phyloP scores from a whole-genome alignment of 148 eudicot species.

The Rhododendron mucronatum region DNA sequence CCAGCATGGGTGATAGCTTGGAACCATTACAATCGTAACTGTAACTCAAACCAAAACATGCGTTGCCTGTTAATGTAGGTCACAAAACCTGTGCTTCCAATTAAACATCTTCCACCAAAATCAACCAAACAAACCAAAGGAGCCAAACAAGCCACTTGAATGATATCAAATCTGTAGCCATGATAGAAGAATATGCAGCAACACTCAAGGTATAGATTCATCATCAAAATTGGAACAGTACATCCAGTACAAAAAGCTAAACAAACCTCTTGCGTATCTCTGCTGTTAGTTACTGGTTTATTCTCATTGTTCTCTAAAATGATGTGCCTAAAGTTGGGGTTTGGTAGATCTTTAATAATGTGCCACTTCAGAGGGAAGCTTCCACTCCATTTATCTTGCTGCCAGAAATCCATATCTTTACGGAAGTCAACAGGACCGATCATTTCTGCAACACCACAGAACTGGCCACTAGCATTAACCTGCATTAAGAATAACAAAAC shows the following conservation, averaged over 20 bases:
- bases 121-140: neutral
- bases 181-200: neutral
- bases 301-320: slow-evolving; percentile 91
- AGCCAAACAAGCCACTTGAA: neutral
- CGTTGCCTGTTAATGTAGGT: neutral
- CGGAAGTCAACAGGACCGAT: slow-evolving; percentile 77
- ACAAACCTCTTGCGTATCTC: slow-evolving; percentile 95
- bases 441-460: slow-evolving; percentile 99
- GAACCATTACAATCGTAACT: neutral
- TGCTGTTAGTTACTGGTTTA: slow-evolving; percentile 95
- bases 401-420: slow-evolving; percentile 99
- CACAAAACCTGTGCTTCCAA: neutral
- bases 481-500: slow-evolving; percentile 17
- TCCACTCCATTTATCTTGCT: slow-evolving; percentile 99
- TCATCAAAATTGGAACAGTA: neutral
- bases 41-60: neutral
- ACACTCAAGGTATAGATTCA: neutral
- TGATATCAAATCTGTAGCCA: neutral
- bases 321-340: slow-evolving; percentile 76
- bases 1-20: neutral
- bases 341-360: slow-evolving; percentile 86
- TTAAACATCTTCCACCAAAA: neutral
- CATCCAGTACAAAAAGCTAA: neutral
- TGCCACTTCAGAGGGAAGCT: slow-evolving; percentile 99
- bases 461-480: slow-evolving; percentile 99